Evolutionary conservation across 805 yeast genomes (phyloP), one percentile per base, ranked within the genome.

Genomic region (Suhomyces faveliae): DNA sequence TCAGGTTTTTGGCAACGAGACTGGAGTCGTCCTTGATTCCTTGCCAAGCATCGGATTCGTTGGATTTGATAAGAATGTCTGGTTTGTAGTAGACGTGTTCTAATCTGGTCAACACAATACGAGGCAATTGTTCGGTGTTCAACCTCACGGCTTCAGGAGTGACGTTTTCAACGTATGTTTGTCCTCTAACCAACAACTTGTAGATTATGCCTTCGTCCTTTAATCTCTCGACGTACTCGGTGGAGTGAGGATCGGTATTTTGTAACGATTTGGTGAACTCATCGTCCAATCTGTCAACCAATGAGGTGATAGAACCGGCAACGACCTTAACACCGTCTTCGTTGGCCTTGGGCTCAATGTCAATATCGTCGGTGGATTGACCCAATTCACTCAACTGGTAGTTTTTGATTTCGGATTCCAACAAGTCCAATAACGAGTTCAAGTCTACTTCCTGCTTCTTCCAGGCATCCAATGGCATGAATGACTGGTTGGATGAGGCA

Each of bases 21-120:
- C 53, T 48, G 3, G 67, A 61, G 41, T 59, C 59, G 20, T 54
- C 57, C 19, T 74, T 71, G 23, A 86, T 61, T 39, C 68, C 63
- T 33, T 70, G 70, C 96, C 96, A 90, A n/a, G 95, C 89, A 25
- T 76, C 72, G 20, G 72, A 63, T 74, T 94, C 99, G 54, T 81
- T 76, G 50, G 80, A 75, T 43, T 72, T 68, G 53, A 90, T 85
- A 55, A 94, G 82, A 53, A 79, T 80, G 48, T 79, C 78, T 30
- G 97, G 92, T 74, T 94, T 94, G 83, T 83, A 94, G 75, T 94
- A 94, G 52, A 94, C 78, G 71, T 89, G 96, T 61, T 92, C 97
- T 60, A 94, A 74, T 73, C 99, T 83, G 65, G 94, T 85, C 45
- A 84, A 76, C 41, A 89, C 76, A 42, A 89, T 78, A 67, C 98